Evolutionary conservation across 805 yeast species (phyloP).

Genomic region (Lachancea mirantina): DNA sequence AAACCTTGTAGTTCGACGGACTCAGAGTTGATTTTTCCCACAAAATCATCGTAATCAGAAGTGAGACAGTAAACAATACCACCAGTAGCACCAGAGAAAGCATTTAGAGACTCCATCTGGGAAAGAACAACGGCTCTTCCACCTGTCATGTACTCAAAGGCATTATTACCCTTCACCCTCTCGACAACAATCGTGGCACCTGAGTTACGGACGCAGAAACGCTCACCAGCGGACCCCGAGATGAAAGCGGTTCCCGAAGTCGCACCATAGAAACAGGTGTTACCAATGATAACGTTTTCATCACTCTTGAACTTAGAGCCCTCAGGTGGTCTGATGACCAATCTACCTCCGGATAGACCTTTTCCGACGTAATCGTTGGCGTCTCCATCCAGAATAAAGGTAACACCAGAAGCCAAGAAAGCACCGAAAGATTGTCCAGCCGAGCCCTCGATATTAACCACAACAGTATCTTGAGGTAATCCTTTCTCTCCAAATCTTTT

Average conservation of each 20-base stretch:
- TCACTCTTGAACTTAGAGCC: conserved; percentile 82
- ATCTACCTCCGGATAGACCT: conserved; percentile 92
- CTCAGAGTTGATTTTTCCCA: conserved; percentile 67
- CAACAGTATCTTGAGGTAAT: conserved; percentile 92
- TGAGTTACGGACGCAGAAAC: conserved; percentile 97
- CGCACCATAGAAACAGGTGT: conserved; percentile 97
- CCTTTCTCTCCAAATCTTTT: conserved; percentile 90
- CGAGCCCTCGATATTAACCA: conserved; percentile 82
- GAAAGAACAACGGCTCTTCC: conserved; percentile 95
- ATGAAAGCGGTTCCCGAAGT: conserved; percentile 91
- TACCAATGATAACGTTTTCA: conserved; percentile 94
- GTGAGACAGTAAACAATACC: conserved; percentile 97
- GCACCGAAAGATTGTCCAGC: conserved; percentile 99
- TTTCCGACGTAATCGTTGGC: conserved; percentile 97
- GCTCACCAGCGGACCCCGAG: conserved; percentile 96
- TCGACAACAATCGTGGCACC: conserved; percentile 97
- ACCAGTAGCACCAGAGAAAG: conserved; percentile 95
- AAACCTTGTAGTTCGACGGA: conserved; percentile 74
- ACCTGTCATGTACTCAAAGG: conserved; percentile 99
- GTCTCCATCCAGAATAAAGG: conserved; percentile 93
- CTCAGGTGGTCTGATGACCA: conserved; percentile 87
- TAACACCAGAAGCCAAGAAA: conserved; percentile 90
- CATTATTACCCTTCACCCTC: conserved; percentile 92
- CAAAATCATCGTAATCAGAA: conserved; percentile 82
- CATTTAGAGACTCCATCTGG: conserved; percentile 81